Evolutionary conservation across 352 stramenopile species (phyloP).

Genomic region (Phytophthora fragariaefolia): DNA sequence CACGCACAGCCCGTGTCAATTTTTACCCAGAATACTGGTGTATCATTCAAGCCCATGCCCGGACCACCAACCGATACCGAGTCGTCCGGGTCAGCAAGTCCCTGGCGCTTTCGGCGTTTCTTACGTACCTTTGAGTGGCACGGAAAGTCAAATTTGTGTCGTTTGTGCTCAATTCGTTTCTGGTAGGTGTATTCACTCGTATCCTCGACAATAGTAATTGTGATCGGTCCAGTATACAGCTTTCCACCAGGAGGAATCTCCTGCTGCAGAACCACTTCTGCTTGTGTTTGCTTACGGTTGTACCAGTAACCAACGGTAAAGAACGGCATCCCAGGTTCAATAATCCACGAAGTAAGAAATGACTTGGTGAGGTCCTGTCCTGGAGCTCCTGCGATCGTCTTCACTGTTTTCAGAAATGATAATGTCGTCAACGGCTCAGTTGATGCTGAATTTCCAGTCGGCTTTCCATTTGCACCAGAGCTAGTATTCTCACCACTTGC

Average conservation of each 20-base stretch:
- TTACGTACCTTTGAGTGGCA: constrained; percentile 89
- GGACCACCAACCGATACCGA: constrained; percentile 78
- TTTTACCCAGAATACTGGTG: constrained; percentile 88
- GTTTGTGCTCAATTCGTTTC: constrained; percentile 84
- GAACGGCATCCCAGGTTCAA: constrained; percentile 85
- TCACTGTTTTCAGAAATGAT: constrained; percentile 84
- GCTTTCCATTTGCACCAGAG: constrained; percentile 30
- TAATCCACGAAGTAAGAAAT: constrained; percentile 84
- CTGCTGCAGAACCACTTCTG: constrained; percentile 85
- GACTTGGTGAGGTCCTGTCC: constrained; percentile 83
- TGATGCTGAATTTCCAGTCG: constrained; percentile 13
- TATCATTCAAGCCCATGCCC: constrained; percentile 88
- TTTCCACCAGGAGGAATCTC: constrained; percentile 82
- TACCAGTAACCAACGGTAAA: constrained; percentile 91
- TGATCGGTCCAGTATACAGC: constrained; percentile 81
- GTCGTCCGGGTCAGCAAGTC: constrained; percentile 78
- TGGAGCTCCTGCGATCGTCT: constrained; percentile 74
- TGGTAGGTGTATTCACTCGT: constrained; percentile 84
- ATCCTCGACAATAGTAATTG: constrained; percentile 88
- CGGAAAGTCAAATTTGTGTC: constrained; percentile 88
- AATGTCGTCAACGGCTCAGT: constrained; percentile 75
- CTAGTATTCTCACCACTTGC: constrained; percentile 21
- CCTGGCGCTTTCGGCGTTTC: constrained; percentile 85
- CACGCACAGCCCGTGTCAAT: constrained; percentile 81
- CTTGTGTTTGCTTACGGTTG: constrained; percentile 89